These are phyloP conservation scores for Didymella sp. DNA, from an alignment of 2,329 filamentous ascomycete genomes.

Conservation along the genomic window DNA sequence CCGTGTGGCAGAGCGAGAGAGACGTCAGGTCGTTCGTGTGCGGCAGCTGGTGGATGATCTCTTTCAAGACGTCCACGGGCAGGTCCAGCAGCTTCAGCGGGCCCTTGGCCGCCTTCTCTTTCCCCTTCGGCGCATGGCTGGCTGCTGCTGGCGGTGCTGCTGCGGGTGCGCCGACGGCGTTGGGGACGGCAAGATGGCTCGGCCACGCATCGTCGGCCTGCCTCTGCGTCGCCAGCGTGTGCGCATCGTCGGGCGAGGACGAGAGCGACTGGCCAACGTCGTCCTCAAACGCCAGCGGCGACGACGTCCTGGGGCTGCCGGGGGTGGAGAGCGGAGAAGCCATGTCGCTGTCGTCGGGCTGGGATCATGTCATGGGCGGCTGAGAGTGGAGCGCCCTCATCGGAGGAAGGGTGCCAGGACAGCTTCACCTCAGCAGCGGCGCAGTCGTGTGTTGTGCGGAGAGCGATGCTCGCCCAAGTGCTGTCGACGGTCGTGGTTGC, in stretches of 20 bases:
- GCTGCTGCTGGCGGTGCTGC: slow-evolving; percentile 23
- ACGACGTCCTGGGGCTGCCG: slow-evolving; percentile 7
- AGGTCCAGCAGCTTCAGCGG: slow-evolving; percentile 74
- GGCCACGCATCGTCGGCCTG: slow-evolving; percentile 4
- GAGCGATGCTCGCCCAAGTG: slow-evolving; percentile 5
- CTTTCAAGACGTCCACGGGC: slow-evolving; percentile 77
- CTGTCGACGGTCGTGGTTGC: slow-evolving; percentile 9
- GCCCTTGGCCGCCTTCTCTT: slow-evolving; percentile 56
- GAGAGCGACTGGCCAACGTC: slow-evolving; percentile 22
- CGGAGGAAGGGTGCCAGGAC: slow-evolving; percentile 21
- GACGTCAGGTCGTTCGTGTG: slow-evolving; percentile 83
- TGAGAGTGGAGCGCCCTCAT: slow-evolving; percentile 40
- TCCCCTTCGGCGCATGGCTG: slow-evolving; percentile 55
- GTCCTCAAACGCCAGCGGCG: slow-evolving; percentile 40
- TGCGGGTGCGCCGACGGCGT: slow-evolving; percentile 19
- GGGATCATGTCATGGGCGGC: slow-evolving; percentile 35
- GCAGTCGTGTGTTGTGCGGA: slow-evolving; percentile 26
- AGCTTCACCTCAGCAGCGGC: slow-evolving; percentile 31
- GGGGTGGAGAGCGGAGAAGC: slow-evolving; percentile 16
- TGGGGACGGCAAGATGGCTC: neutral
- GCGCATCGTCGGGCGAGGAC: slow-evolving; percentile 29
- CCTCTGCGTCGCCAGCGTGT: slow-evolving; percentile 20
- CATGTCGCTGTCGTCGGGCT: slow-evolving; percentile 20
- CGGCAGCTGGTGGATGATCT: slow-evolving; percentile 82
- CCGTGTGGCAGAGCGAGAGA: slow-evolving; percentile 78